phyloP scores from a whole-genome alignment of 2,329 filamentous ascomycete species.

The Fusarium irregulare region DNA sequence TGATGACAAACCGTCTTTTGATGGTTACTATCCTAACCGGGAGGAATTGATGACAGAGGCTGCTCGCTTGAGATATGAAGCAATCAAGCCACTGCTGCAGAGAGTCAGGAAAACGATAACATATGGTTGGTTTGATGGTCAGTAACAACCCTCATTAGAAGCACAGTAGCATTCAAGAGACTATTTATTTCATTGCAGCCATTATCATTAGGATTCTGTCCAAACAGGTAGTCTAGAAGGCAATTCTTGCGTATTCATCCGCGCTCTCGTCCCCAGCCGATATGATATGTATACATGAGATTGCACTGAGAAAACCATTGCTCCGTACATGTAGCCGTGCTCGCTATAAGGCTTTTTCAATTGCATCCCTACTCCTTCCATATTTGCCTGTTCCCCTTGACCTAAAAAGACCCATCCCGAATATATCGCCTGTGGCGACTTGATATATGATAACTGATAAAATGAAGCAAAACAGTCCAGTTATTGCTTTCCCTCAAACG shows the following conservation, averaged over 20 bases:
- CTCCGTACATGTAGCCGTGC: slow-evolving; percentile 22
- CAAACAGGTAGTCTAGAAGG: slow-evolving; percentile 30
- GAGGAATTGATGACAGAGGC: slow-evolving; percentile 50
- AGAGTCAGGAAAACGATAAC: not conserved
- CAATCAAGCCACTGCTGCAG: slow-evolving; percentile 38
- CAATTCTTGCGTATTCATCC: slow-evolving; percentile 38
- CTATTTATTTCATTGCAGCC: slow-evolving; percentile 20
- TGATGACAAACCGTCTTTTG: slow-evolving; percentile 52
- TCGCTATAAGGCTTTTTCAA: slow-evolving; percentile 18
- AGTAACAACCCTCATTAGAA: not conserved
- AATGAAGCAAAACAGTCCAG: slow-evolving; percentile 21
- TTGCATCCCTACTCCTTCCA: slow-evolving; percentile 25
- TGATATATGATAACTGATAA: slow-evolving; percentile 22
- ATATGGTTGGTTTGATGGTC: not conserved
- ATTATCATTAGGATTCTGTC: slow-evolving; percentile 24
- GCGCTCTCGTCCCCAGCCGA: slow-evolving; percentile 25
- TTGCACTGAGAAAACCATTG: slow-evolving; percentile 26
- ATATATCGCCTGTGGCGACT: slow-evolving; percentile 9
- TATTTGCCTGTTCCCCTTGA: slow-evolving; percentile 5
- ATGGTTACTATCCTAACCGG: slow-evolving; percentile 51
- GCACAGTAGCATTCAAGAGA: not conserved
- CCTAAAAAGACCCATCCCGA: slow-evolving; percentile 10
- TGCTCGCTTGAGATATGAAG: slow-evolving; percentile 47
- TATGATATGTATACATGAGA: slow-evolving; percentile 40
- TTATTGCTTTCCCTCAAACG: slow-evolving; percentile 37